Base-by-base conservation (phyloP, 495 filamentous ascomycete genomes). In the Neurospora sp. region DNA sequence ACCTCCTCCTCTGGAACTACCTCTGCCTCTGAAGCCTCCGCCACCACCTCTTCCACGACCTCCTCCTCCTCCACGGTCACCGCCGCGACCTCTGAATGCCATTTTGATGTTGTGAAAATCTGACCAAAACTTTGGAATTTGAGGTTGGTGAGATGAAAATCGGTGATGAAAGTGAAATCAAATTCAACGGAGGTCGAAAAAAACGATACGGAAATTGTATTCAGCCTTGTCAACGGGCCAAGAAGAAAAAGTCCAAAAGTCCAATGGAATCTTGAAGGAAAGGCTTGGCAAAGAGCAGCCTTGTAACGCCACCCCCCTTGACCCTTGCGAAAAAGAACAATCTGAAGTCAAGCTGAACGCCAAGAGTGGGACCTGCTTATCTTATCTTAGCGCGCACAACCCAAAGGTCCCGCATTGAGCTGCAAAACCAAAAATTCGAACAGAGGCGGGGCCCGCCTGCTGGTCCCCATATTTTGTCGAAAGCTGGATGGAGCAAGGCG, bases 331-430 rank as follows among this genome's bases (percentile, higher is more conserved):
- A 12, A 2, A 62, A 62, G 54, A 62, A 62, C 54, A 62, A 62
- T 62, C 48, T 31, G 12, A 31, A 31, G 54, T 31, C 54, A 62
- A 62, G 54, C 54, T 62, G 23, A 62, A 16, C n/a, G 44, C 44
- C 54, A 62, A 62, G 54, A 31, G 23, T 62, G 72, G 71, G 73
- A 74, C 70, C 73, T 72, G 71, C 72, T 80, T 80, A 82, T 80
- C 79, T 79, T 81, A 81, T 80, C 80, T 80, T 82, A 80, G 81
- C 80, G 79, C 81, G 79, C 80, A 81, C 80, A 82, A 81, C 77
- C 54, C 75, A 73, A 73, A 78, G 69, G 75, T 76, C 79, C 79
- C 77, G 77, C 77, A 81, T 78, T 72, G 76, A 54, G 41, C 75
- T 73, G 76, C 78, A 79, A 80, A 79, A 78, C 77, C 77, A 79